A percentile compares a stretch with the other conserved stretches of the same genome.
These are phyloP conservation scores for Ophiognomonia clavigignenti-juglandacearum DNA, from an alignment of 2,329 filamentous ascomycete species.

Conservation along the genomic window DNA sequence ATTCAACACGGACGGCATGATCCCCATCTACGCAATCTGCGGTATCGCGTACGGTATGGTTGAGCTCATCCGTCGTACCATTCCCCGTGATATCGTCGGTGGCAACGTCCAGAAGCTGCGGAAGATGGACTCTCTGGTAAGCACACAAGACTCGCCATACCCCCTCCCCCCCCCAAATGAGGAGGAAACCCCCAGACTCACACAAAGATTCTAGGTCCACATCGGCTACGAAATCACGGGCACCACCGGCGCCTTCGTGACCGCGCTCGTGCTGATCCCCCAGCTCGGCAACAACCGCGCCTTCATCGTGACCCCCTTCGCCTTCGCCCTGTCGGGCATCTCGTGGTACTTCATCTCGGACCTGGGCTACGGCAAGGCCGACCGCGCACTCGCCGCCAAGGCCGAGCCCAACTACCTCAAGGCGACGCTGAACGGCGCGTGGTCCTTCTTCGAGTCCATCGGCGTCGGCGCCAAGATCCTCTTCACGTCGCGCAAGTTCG, in stretches of 20 bases:
- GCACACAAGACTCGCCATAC: too few relatives aligned
- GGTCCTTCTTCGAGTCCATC: slow-evolving; percentile 40
- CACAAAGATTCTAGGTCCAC: slow-evolving; percentile 26
- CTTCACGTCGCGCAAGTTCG: slow-evolving; percentile 39
- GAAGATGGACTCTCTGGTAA: slow-evolving; percentile 37
- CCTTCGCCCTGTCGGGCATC: slow-evolving; percentile 35
- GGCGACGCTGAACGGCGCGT: slow-evolving; percentile 33
- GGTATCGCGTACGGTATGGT: slow-evolving; percentile 44
- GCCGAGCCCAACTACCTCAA: slow-evolving; percentile 29
- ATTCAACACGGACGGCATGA: slow-evolving; percentile 45
- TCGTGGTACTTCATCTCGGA: slow-evolving; percentile 43
- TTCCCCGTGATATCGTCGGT: slow-evolving; percentile 46
- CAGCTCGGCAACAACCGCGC: slow-evolving; percentile 45
- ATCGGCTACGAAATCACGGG: slow-evolving; percentile 45
- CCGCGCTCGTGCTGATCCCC: slow-evolving; percentile 44
- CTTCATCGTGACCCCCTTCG: slow-evolving; percentile 45
- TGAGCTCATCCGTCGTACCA: slow-evolving; percentile 44
- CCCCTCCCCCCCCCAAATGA: too few relatives aligned
- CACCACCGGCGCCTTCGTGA: slow-evolving; percentile 41
- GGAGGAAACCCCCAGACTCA: background rate
- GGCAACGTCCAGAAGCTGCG: slow-evolving; percentile 45
- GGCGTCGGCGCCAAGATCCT: slow-evolving; percentile 41
- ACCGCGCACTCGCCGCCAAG: slow-evolving; percentile 11
- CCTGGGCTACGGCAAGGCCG: slow-evolving; percentile 27
- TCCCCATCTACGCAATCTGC: slow-evolving; percentile 40